Evolutionary conservation across 2,329 filamentous ascomycete genomes (phyloP).

Genomic region (Laburnicola sp.): DNA sequence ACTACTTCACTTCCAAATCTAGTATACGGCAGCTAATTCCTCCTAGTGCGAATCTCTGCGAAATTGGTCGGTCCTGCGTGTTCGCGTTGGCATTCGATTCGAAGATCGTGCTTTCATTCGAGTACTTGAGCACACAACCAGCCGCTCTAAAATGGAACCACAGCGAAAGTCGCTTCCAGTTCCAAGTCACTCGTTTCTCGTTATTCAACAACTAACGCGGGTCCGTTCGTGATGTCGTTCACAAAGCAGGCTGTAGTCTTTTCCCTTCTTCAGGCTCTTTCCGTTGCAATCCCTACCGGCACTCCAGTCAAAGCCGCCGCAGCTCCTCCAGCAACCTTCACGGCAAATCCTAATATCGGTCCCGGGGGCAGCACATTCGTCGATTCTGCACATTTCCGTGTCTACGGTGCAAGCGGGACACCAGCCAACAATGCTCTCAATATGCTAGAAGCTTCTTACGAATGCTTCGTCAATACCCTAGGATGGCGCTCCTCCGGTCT

Average conservation of each 20-base stretch:
- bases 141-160: neutral
- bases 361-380: slow-evolving; percentile 13
- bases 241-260: neutral
- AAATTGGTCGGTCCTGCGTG: neutral
- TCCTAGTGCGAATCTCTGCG: neutral
- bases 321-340: slow-evolving; percentile 16
- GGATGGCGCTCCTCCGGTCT: slow-evolving; percentile 31
- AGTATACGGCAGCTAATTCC: neutral
- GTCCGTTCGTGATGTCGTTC: neutral
- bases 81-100: no score
- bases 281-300: neutral
- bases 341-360: slow-evolving; percentile 21
- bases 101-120: neutral
- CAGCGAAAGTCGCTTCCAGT: neutral
- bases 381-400: slow-evolving; percentile 45
- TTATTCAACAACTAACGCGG: neutral
- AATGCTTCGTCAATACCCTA: slow-evolving; percentile 22
- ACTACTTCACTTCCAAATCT: neutral
- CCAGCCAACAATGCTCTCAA: slow-evolving; percentile 41
- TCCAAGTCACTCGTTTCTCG: neutral
- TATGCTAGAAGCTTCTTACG: slow-evolving; percentile 53
- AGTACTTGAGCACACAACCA: neutral
- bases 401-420: slow-evolving; percentile 39
- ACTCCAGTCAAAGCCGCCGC: slow-evolving; percentile 1
- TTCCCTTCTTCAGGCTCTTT: neutral